Conservation (phyloP, 106 monocot species). For the Allium sativum region DNA sequence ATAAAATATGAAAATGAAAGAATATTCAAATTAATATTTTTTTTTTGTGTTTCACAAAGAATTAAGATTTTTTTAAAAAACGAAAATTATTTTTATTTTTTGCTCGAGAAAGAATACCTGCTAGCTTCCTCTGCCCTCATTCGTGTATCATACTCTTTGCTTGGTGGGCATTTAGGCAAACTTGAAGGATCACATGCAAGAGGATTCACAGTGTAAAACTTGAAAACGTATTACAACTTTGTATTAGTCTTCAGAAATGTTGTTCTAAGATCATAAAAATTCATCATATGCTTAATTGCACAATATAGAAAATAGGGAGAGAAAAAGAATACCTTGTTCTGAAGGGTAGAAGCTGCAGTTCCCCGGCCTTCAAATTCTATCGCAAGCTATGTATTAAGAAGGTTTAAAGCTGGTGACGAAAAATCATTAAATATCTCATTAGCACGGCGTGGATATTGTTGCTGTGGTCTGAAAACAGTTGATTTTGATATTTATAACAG, state of each 20-base stretch:
- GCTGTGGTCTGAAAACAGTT: conserved; percentile 54
- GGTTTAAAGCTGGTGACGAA: conserved; percentile 37
- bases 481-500: conserved; percentile 53
- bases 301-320: not conserved
- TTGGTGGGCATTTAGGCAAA: conserved; percentile 75
- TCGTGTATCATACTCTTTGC: conserved; percentile 74
- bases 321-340: conserved; percentile 41
- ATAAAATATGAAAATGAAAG: too few species aligned
- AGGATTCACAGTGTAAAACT: conserved; percentile 51
- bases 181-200: conserved; percentile 43
- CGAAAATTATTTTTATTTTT: too few species aligned
- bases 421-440: conserved; percentile 39
- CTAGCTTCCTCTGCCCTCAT: conserved; percentile 50
- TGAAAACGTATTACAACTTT: not conserved
- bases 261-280: not conserved
- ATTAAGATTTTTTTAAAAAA: too few species aligned
- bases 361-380: conserved; percentile 52
- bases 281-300: too few species aligned
- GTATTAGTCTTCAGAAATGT: not conserved
- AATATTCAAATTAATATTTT: too few species aligned
- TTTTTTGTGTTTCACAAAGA: too few species aligned
- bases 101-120: conserved; percentile 31
- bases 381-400: conserved; percentile 53
- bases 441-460: conserved; percentile 34
- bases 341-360: conserved; percentile 47